These are phyloP conservation scores for Rhodotorula sp. DNA, from an alignment of 1,284 basidiomycete species.

Conservation along the genomic window DNA sequence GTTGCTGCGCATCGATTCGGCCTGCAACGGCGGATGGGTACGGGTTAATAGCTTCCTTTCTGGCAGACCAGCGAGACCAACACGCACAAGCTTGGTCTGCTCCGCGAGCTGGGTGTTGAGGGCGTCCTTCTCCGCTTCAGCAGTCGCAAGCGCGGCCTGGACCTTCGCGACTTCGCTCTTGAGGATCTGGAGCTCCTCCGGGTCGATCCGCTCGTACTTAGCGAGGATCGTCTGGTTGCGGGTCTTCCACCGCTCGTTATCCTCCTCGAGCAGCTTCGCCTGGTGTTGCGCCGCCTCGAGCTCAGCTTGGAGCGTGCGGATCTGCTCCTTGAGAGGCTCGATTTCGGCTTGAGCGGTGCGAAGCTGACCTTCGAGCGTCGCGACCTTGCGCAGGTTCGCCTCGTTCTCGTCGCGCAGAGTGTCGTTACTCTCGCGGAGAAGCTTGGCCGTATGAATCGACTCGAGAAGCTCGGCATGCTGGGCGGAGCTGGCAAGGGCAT, in stretches of 20 bases:
- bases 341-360: conserved; percentile 60
- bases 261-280: conserved; percentile 69
- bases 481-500: conserved; percentile 64
- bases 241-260: conserved; percentile 79
- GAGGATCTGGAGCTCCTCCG: conserved; percentile 76
- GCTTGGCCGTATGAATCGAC: conserved; percentile 80
- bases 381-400: conserved; percentile 62
- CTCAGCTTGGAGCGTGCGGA: conserved; percentile 68
- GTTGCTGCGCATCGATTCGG: conserved; percentile 32
- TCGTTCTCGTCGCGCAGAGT: conserved; percentile 77
- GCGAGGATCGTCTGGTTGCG: conserved; percentile 74
- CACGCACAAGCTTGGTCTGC: conserved; percentile 44
- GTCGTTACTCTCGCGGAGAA: conserved; percentile 82
- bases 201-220: conserved; percentile 87
- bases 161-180: conserved; percentile 68
- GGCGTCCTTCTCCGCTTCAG: conserved; percentile 47
- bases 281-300: conserved; percentile 68
- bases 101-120: conserved; percentile 47
- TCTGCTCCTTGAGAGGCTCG: conserved; percentile 72
- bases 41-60: conserved; percentile 10
- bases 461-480: conserved; percentile 83
- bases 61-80: conserved; percentile 28
- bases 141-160: conserved; percentile 46
- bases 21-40: not conserved
- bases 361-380: conserved; percentile 65